Evolutionary conservation across 352 stramenopile species (phyloP), one percentile per base, ranked within the genome.

Genomic region (Halophytophthora polymorphica): DNA sequence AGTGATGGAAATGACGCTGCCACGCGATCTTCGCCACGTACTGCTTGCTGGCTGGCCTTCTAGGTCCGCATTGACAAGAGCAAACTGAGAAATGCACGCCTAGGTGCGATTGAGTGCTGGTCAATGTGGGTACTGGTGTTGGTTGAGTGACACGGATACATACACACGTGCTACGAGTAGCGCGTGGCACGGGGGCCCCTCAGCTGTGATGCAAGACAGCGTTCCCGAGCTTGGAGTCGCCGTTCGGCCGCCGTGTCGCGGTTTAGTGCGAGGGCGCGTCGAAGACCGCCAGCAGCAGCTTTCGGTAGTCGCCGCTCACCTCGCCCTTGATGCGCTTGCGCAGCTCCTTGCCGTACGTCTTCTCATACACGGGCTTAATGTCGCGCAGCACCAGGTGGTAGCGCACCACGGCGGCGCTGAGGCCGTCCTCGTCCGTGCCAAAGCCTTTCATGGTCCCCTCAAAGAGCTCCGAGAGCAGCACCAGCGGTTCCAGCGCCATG

Each of bases 241-340:
- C 33, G 33, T 17, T 28, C 17, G 25, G 4, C 8, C 4, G 4
- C 4, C 25, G 25, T 8, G 25, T 31, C 4, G 25, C 8, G 25
- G 33, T 7, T 53, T 58, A 72, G 15, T 72, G 63, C 3, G 43
- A 45, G 2, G 55, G 64, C 0, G 58, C 42, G 38, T 93, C 67
- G 19, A 82, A 73, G 14, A 93, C 63, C 7, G 64, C 53, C n/a
- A 88, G 57, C 50, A 88, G 59, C 23, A 93, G 59, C n/a, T 73
- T 70, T 38, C 82, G 76, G 66, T 73, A 88, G 69, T 90, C 76
- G 50, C 82, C 82, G 61, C 81, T 90, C 31, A 71, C 73, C 64
- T 92, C 81, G 34, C 81, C 78, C 58, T 92, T 69, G 57, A 93
- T 90, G 57, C 82, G 77, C 44, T 93, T 78, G 47, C 79, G 82